Conservation (phyloP, 495 filamentous ascomycete species). For the Bombardia bombarda region DNA sequence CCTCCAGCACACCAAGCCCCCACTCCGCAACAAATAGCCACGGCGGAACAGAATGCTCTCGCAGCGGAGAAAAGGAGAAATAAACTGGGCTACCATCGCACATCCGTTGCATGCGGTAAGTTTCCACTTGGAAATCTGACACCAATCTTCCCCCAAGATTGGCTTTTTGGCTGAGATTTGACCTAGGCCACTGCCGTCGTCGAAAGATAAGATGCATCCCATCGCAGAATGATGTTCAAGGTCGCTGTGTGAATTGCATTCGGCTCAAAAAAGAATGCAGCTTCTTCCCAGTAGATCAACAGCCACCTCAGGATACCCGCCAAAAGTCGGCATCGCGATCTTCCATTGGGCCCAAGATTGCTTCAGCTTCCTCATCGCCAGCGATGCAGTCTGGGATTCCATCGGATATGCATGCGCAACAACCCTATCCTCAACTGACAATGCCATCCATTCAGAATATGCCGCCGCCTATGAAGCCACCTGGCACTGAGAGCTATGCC, state of each 20-base stretch:
- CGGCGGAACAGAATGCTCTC: slow-evolving; percentile 34
- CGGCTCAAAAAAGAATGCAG: slow-evolving; percentile 92
- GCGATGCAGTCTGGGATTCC: slow-evolving; percentile 35
- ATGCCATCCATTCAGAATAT: slow-evolving; percentile 44
- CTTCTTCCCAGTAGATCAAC: slow-evolving; percentile 88
- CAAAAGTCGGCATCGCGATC: slow-evolving; percentile 31
- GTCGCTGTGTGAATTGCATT: slow-evolving; percentile 92
- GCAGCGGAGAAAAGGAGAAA: slow-evolving; percentile 83
- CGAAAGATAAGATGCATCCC: slow-evolving; percentile 93
- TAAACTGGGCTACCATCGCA: slow-evolving; percentile 94
- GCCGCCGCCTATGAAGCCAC: slow-evolving; percentile 36
- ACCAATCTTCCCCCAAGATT: not conserved
- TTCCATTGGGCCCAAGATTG: slow-evolving; percentile 29
- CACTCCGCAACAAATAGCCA: slow-evolving; percentile 13
- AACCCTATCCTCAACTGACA: slow-evolving; percentile 36
- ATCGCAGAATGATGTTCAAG: slow-evolving; percentile 66
- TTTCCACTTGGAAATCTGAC: slow-evolving; percentile 4
- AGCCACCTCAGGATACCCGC: slow-evolving; percentile 44
- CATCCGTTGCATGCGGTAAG: slow-evolving; percentile 96
- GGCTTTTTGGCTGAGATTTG: slow-evolving; percentile 8
- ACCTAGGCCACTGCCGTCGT: slow-evolving; percentile 79
- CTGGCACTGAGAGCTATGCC: slow-evolving; percentile 29
- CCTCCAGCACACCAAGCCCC: slow-evolving; percentile 22
- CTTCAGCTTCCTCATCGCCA: slow-evolving; percentile 44
- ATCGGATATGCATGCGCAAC: slow-evolving; percentile 33